These are phyloP conservation scores for Cladosporium sp. DNA, from an alignment of 2,329 filamentous ascomycete genomes.

Conservation along the genomic window DNA sequence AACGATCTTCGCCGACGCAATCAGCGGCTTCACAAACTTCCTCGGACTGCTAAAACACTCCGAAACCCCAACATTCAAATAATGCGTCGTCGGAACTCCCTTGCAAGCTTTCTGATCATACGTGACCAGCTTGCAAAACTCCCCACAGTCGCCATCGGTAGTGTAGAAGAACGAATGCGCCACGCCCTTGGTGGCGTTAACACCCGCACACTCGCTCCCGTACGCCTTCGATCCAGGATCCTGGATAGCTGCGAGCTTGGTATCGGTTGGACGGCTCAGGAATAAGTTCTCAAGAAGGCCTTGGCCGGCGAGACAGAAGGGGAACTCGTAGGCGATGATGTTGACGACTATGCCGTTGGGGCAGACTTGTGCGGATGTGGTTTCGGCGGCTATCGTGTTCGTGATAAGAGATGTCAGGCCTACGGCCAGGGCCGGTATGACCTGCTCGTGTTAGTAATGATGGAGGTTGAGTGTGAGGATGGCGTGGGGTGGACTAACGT, in stretches of 20 bases:
- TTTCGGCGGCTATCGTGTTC: neutral
- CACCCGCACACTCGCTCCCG: neutral
- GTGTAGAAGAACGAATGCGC: conserved; percentile 14
- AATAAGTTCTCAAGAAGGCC: conserved; percentile 6
- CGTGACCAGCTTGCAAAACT: neutral
- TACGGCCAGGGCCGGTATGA: neutral
- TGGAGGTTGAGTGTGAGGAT: neutral
- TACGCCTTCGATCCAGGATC: neutral
- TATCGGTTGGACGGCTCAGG: conserved; percentile 7
- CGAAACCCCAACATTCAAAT: conserved; percentile 5
- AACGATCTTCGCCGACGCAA: neutral
- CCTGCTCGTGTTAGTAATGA: neutral
- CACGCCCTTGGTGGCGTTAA: conserved; percentile 9
- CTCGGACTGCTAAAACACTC: conserved; percentile 3
- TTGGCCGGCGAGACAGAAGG: conserved; percentile 12
- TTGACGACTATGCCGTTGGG: neutral
- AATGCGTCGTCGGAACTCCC: neutral
- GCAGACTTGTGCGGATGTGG: neutral
- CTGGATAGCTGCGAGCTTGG: neutral
- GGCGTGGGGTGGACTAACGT: neutral
- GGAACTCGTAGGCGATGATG: conserved; percentile 18
- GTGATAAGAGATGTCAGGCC: neutral
- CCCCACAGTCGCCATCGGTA: neutral
- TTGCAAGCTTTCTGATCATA: conserved; percentile 1
- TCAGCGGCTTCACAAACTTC: conserved; percentile 10